A percentile compares a stretch with the other conserved stretches of the same genome.
These are phyloP conservation scores for Sordariomycetes sp. DNA, from an alignment of 2,329 filamentous ascomycete species.

Conservation along the genomic window DNA sequence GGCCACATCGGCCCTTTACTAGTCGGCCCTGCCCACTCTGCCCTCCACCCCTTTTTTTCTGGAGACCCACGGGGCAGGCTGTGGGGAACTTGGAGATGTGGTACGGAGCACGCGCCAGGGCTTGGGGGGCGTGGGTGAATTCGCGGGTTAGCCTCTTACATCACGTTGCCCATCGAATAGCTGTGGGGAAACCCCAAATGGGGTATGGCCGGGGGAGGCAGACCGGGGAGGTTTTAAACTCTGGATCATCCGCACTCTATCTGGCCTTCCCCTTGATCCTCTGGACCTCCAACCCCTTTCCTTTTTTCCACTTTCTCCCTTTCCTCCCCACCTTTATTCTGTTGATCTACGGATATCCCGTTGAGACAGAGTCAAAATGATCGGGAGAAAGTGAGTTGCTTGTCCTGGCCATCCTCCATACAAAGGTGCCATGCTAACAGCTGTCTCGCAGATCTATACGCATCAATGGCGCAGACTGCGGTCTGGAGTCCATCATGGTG, in stretches of 20 bases:
- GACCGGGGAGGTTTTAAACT: neutral
- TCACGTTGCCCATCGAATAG: neutral
- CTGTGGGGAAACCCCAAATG: neutral
- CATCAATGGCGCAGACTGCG: conserved; percentile 27
- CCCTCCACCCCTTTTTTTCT: neutral
- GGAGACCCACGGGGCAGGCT: neutral
- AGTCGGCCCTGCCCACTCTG: neutral
- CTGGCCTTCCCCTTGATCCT: neutral
- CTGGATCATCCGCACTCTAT: neutral
- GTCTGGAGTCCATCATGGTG: conserved; percentile 25
- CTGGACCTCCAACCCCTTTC: neutral
- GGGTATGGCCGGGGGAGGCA: neutral
- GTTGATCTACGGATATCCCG: neutral
- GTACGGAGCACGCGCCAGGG: neutral
- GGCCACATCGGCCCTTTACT: neutral
- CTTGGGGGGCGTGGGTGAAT: neutral
- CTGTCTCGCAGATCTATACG: conserved; percentile 19
- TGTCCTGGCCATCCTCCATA: too few species aligned
- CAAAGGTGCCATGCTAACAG: neutral
- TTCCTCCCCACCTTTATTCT: neutral
- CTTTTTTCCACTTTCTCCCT: neutral
- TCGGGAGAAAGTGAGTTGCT: conserved; percentile 7
- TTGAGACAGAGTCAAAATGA: neutral
- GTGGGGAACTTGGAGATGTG: neutral
- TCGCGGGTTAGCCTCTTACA: neutral